Conservation (phyloP, 2,329 filamentous ascomycete genomes). For the Talaromyces islandicus region DNA sequence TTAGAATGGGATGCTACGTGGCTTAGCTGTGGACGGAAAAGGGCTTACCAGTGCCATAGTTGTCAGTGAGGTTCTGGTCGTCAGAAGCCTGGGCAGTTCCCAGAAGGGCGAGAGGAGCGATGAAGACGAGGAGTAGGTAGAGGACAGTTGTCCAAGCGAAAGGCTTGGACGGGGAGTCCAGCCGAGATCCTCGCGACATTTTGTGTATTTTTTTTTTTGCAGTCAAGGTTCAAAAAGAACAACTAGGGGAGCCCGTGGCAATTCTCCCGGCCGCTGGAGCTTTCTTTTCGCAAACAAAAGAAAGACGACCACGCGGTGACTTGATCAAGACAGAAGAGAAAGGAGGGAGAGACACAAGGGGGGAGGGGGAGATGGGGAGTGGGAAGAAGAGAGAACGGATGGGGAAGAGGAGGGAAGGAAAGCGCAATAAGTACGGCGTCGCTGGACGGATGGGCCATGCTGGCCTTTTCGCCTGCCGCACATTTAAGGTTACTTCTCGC, state of each 20-base stretch:
- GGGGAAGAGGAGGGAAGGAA: conserved; percentile 12
- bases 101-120: conserved; percentile 76
- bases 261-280: not conserved
- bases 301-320: not conserved
- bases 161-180: conserved; percentile 59
- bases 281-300: not conserved
- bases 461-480: conserved; percentile 35
- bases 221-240: not conserved
- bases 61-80: conserved; percentile 58
- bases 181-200: conserved; percentile 56
- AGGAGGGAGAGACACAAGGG: conserved; percentile 13
- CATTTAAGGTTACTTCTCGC: conserved; percentile 34
- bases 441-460: conserved; percentile 32
- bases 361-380: conserved; percentile 13
- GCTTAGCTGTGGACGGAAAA: too few relatives aligned
- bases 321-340: conserved; percentile 8
- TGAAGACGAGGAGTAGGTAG: conserved; percentile 86
- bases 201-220: conserved; percentile 21
- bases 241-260: not conserved
- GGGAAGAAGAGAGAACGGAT: conserved; percentile 13
- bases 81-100: conserved; percentile 67
- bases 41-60: conserved; percentile 64
- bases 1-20: not conserved
- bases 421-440: conserved; percentile 20
- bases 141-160: conserved; percentile 83